Evolutionary conservation across 1,284 basidiomycete genomes (phyloP).

Genomic region (Rhodotorula sp.): DNA sequence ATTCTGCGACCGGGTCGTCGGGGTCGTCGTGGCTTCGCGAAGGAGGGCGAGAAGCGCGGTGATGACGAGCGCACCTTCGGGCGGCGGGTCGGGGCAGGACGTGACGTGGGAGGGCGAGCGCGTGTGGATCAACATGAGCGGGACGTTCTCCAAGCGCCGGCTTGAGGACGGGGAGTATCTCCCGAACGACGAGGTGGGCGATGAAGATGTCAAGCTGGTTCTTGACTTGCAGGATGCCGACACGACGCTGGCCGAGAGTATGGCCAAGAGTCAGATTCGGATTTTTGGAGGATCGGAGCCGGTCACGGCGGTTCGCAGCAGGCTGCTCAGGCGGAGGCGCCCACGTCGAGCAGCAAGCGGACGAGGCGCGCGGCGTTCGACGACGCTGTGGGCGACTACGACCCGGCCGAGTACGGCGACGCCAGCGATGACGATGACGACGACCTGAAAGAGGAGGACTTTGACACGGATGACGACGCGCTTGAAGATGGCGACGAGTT

Average conservation of each 20-base stretch:
- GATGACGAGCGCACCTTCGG: constrained; percentile 99
- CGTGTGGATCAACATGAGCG: constrained; percentile 96
- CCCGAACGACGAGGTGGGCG: constrained; percentile 43
- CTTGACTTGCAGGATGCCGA: constrained; percentile 88
- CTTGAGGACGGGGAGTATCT: constrained; percentile 47
- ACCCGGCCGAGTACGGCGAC: constrained; percentile 49
- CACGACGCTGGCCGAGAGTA: constrained; percentile 77
- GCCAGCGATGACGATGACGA: constrained; percentile 53
- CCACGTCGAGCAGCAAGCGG: constrained; percentile 44
- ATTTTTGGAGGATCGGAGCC: constrained; percentile 77
- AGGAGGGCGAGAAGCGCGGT: too few relatives aligned
- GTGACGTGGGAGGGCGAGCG: constrained; percentile 98
- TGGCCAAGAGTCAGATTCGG: constrained; percentile 77
- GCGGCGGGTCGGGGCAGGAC: constrained; percentile 69
- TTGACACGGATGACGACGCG: constrained; percentile 30
- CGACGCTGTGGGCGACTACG: constrained; percentile 56
- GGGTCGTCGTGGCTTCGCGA: too few relatives aligned
- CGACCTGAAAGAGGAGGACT: constrained; percentile 50
- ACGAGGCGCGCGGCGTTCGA: constrained; percentile 45
- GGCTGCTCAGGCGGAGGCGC: constrained; percentile 23
- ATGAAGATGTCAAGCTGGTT: constrained; percentile 97
- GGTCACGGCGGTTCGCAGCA: constrained; percentile 51
- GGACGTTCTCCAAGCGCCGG: constrained; percentile 73
- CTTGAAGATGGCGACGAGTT: constrained; percentile 5
- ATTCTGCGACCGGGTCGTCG: too few relatives aligned